phyloP scores from a whole-genome alignment of 2,329 filamentous ascomycete genomes.

The Epichloe brachyelytri region DNA sequence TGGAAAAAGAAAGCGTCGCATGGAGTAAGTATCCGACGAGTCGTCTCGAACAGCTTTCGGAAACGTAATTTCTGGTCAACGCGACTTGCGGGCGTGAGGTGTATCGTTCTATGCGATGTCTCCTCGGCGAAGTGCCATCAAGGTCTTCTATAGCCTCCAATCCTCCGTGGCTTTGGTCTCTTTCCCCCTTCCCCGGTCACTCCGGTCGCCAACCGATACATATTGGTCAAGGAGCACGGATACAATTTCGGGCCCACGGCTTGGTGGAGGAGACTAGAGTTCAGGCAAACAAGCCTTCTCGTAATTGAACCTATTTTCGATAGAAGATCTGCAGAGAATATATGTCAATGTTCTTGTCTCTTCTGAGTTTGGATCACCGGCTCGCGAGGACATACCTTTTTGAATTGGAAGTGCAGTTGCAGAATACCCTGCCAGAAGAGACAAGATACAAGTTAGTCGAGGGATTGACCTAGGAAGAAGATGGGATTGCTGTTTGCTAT shows the following conservation, averaged over 20 bases:
- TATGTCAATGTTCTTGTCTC: not conserved
- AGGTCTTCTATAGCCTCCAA: not conserved
- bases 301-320: constrained; percentile 4
- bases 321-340: constrained; percentile 6
- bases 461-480: constrained; percentile 4
- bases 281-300: not conserved
- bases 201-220: not conserved
- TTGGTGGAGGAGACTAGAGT: not conserved
- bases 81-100: not conserved
- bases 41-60: not conserved
- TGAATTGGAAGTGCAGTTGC: constrained; percentile 96
- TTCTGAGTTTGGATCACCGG: not conserved
- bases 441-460: not conserved
- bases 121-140: not conserved
- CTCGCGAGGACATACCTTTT: constrained; percentile 51
- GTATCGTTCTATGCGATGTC: not conserved
- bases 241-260: not conserved
- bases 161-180: not conserved
- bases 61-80: not conserved
- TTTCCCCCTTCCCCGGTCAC: not conserved
- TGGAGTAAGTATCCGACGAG: not conserved
- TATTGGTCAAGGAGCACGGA: not conserved
- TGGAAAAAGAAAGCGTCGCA: not conserved
- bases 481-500: constrained; percentile 6
- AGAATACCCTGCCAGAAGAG: constrained; percentile 41